Evolutionary conservation across 805 yeast genomes (phyloP).

Genomic region (Saturnispora kantuleensis): DNA sequence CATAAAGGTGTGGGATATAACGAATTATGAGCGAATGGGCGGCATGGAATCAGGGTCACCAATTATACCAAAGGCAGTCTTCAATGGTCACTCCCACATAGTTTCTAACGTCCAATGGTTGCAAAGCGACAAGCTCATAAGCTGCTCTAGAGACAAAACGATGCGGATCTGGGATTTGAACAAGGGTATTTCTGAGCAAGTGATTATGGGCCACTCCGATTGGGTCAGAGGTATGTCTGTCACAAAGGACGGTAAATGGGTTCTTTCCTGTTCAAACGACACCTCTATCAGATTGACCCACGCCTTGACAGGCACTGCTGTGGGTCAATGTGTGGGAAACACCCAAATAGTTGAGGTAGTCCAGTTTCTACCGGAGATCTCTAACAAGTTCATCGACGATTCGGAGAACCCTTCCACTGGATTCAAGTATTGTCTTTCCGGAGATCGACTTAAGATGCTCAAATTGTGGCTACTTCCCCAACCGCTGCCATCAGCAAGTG

Average conservation of each 20-base stretch:
- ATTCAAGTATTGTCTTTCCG: slow-evolving; percentile 65
- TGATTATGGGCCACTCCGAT: slow-evolving; percentile 73
- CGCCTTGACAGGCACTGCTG: slow-evolving; percentile 52
- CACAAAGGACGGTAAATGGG: slow-evolving; percentile 39
- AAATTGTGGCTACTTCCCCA: slow-evolving; percentile 71
- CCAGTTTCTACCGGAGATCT: slow-evolving; percentile 47
- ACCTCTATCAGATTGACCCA: slow-evolving; percentile 62
- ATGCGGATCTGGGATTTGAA: slow-evolving; percentile 58
- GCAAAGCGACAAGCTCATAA: slow-evolving; percentile 36
- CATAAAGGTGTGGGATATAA: slow-evolving; percentile 64
- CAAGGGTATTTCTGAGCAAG: slow-evolving; percentile 56
- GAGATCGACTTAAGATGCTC: slow-evolving; percentile 68
- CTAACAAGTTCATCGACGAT: slow-evolving; percentile 41
- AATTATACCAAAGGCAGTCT: slow-evolving; percentile 38
- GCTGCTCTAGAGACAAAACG: slow-evolving; percentile 55
- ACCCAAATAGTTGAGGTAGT: slow-evolving; percentile 73
- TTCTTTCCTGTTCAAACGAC: slow-evolving; percentile 72
- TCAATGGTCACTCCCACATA: slow-evolving; percentile 83
- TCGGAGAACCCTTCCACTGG: slow-evolving; percentile 38
- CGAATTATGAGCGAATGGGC: no score
- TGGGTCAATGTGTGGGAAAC: slow-evolving; percentile 59
- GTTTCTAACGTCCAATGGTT: slow-evolving; percentile 56
- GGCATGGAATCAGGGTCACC: not conserved
- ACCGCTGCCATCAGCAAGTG: slow-evolving; percentile 27
- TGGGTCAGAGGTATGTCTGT: slow-evolving; percentile 62